These are phyloP conservation scores for Ophiostoma ulmi DNA, from an alignment of 2,329 filamentous ascomycete genomes.

Conservation along the genomic window DNA sequence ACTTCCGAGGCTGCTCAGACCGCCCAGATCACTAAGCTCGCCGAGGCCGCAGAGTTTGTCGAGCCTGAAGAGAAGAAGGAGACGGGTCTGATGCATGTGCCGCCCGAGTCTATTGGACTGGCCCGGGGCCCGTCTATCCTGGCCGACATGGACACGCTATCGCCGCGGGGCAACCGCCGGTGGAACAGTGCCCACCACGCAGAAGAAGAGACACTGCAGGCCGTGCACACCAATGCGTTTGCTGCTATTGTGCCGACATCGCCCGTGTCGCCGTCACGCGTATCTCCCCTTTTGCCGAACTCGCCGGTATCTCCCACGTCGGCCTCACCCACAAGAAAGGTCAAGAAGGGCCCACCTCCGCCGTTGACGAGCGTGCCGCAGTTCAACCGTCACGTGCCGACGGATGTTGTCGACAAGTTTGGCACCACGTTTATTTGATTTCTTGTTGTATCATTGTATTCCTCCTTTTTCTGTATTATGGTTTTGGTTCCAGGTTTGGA, in stretches of 20 bases:
- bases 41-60: not conserved
- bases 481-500: not conserved
- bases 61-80: conserved; percentile 1
- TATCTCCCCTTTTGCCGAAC: not conserved
- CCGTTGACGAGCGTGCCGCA: conserved; percentile 14
- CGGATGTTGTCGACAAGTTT: conserved; percentile 33
- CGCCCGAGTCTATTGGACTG: conserved; percentile 33
- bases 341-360: conserved; percentile 12
- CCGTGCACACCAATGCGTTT: not conserved
- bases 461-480: not conserved
- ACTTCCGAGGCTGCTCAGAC: not conserved
- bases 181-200: conserved; percentile 19
- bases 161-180: conserved; percentile 14
- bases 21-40: not conserved
- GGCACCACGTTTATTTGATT: conserved; percentile 35
- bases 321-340: not conserved
- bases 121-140: conserved; percentile 34
- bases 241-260: not conserved
- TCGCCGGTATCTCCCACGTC: not conserved
- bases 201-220: conserved; percentile 15
- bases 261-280: not conserved
- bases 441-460: not conserved
- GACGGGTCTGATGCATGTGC: conserved; percentile 22
- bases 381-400: conserved; percentile 27
- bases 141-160: conserved; percentile 17